Evolutionary conservation across 176 grass and related monocot species (phyloP), one percentile per base, ranked within the genome.

Genomic region (barley (Hordeum vulgare)): DNA sequence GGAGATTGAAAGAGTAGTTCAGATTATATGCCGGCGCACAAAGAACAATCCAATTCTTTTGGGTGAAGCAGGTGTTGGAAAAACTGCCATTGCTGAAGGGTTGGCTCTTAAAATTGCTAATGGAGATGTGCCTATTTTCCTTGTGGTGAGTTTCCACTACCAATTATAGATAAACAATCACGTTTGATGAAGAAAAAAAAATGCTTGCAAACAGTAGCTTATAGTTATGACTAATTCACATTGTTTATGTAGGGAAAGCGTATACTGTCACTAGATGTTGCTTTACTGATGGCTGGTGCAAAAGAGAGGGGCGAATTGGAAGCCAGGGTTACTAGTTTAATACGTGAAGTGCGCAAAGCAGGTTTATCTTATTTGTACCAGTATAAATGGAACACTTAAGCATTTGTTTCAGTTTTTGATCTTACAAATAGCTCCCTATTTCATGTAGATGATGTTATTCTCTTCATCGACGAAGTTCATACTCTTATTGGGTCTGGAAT

Each of bases 31-130:
- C 51, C 84, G 96, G 37, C 87, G 96, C 71, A 99, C 91, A 68
- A 99, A 99, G 87, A 99, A 94, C 81, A 99, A 99, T 81, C 96
- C 93, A 31, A 92, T 96, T 89, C 96, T 99, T 83, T 87, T 99
- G 84, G 96, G 96, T n/a, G 93, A 99, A 88, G 89, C 96, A 57
- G 96, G 96, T 79, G 93, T 99, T 76, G 96, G 96, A 57, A 99
- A 99, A 83, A 99, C 96, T 27, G 96, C 96, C 61, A 95, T 99
- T 71, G 93, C 91, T 27, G 96, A 99, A 88, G 96, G 93, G 49
- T 57, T 99, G 84, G 96, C 96, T 86, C 91, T 96, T 71, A 88
- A 86, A 75, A 92, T 96, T 89, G 87, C 85, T 53, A 75, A 89
- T 42, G 87, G 85, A 83, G 89, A 94, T 80, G 76, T 96, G 47